Evolutionary conservation across 495 filamentous ascomycete genomes (phyloP).

Genomic region (Penicillium macrosclerotiorum): DNA sequence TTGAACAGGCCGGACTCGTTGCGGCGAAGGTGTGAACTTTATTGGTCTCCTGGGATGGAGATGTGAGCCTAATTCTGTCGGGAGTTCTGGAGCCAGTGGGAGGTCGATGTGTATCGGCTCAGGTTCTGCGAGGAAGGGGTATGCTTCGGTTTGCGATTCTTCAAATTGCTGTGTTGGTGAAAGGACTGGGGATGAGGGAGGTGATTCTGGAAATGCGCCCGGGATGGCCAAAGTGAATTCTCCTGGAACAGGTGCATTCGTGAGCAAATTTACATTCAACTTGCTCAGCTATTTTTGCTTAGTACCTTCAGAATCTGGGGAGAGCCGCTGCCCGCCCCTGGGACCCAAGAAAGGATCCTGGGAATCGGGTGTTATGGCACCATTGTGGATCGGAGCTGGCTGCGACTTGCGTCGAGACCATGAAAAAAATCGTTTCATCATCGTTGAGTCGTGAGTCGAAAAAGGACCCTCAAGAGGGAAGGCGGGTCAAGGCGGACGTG

Average conservation of each 20-base stretch:
- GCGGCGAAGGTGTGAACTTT: conserved; percentile 6
- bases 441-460: background rate
- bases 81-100: conserved; percentile 8
- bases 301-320: background rate
- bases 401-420: conserved; percentile 6
- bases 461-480: background rate
- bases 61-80: conserved; percentile 21
- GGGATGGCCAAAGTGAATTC: conserved; percentile 9
- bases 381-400: background rate
- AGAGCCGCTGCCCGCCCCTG: background rate
- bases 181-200: conserved; percentile 16
- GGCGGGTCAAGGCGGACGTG: background rate
- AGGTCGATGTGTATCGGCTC: conserved; percentile 13
- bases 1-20: conserved; percentile 1
- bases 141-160: no score
- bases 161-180: no score
- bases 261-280: no score
- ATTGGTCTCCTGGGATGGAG: conserved; percentile 15
- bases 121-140: no score
- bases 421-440: background rate
- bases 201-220: conserved; percentile 22
- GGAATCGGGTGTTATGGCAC: background rate
- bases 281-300: no score
- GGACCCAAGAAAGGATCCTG: background rate
- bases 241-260: background rate